These are phyloP conservation scores for Gossypium australe DNA, from an alignment of 345 rosid genomes.

Conservation along the genomic window DNA sequence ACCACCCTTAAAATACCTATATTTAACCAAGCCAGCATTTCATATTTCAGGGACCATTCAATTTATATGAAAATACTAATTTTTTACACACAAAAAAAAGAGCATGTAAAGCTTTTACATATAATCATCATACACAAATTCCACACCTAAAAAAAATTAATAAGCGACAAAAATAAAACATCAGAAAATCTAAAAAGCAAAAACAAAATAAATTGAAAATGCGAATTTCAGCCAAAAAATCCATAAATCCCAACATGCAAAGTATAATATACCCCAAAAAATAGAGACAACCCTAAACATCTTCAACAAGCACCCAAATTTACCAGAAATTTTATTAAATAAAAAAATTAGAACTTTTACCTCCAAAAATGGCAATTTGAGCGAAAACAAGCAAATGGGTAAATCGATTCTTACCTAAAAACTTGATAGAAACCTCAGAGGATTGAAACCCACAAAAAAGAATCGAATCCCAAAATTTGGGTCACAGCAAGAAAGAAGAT, in stretches of 20 bases:
- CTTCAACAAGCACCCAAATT: conserved; percentile 10
- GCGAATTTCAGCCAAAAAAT: conserved; percentile 1
- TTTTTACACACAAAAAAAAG: background rate
- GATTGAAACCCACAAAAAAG: background rate
- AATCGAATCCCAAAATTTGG: conserved; percentile 18
- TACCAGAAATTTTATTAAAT: background rate
- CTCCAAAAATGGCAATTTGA: conserved; percentile 10
- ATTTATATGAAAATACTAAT: background rate
- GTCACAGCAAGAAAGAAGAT: conserved; percentile 8
- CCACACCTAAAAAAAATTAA: background rate
- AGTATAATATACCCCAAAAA: conserved; percentile 12
- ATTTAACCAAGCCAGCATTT: background rate
- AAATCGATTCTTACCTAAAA: conserved; percentile 30
- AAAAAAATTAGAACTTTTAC: conserved; percentile 16
- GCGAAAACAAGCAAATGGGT: conserved; percentile 10
- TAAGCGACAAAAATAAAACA: conserved; percentile 2
- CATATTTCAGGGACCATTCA: background rate
- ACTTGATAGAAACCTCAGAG: conserved; percentile 19
- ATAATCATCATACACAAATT: background rate
- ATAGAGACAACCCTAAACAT: background rate
- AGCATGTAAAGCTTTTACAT: background rate
- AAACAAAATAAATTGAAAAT: background rate
- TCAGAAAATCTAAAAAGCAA: background rate
- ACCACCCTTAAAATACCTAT: background rate
- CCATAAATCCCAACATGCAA: background rate